Conservation (phyloP, 352 stramenopile species). For the Globisporangium perplexum region DNA sequence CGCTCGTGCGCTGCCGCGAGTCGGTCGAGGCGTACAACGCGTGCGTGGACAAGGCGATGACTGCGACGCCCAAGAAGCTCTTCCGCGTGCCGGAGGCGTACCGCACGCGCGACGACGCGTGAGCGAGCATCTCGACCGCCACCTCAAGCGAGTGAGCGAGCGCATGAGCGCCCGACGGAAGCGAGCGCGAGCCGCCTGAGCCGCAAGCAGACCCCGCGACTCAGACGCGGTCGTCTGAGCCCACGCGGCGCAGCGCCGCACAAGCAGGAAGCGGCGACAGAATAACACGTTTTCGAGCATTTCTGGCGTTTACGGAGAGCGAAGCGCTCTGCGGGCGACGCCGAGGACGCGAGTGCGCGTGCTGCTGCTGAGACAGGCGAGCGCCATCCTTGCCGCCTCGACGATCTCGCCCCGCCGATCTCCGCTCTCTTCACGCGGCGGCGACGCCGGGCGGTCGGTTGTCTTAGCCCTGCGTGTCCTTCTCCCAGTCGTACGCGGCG, state of each 20-base stretch:
- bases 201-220: no score
- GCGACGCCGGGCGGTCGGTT: no score
- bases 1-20: constrained; percentile 48
- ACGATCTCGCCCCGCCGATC: background rate
- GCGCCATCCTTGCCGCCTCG: background rate
- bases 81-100: constrained; percentile 82
- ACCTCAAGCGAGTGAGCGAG: background rate
- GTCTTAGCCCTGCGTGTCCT: constrained; percentile 77
- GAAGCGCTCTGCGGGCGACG: background rate
- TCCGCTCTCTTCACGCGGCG: background rate
- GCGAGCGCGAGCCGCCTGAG: no score
- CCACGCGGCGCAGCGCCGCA: background rate
- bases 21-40: constrained; percentile 62
- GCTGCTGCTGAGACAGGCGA: background rate
- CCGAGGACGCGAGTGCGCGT: background rate
- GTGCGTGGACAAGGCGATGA: constrained; percentile 57
- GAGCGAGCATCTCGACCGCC: background rate
- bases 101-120: constrained; percentile 53
- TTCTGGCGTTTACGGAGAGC: constrained; percentile 8
- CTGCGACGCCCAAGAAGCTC: constrained; percentile 60
- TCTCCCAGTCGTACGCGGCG: constrained; percentile 86
- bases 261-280: background rate
- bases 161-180: background rate
- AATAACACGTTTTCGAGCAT: constrained; percentile 15
- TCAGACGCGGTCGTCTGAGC: no score